These are phyloP conservation scores for Pseudogymnoascus sp. DNA, from an alignment of 2,329 filamentous ascomycete species.

Conservation along the genomic window DNA sequence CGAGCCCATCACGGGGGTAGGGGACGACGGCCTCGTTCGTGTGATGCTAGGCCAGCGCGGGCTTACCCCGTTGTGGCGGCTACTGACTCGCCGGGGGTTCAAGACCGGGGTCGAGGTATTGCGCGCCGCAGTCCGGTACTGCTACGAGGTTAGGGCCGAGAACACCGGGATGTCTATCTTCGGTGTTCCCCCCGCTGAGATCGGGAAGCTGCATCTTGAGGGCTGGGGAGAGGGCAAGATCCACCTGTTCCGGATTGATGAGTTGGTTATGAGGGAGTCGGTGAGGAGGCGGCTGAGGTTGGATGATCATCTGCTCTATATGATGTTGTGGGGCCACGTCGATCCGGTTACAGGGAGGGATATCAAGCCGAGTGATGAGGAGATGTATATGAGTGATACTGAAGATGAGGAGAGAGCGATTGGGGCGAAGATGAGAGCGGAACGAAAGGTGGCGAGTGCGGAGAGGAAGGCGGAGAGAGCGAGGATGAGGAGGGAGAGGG, in stretches of 20 bases:
- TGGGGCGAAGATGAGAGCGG: neutral
- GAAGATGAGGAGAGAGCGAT: constrained; percentile 22
- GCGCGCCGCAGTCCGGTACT: constrained; percentile 50
- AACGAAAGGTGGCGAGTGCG: neutral
- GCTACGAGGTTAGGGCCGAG: constrained; percentile 28
- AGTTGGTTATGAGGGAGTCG: constrained; percentile 49
- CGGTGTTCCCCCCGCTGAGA: constrained; percentile 41
- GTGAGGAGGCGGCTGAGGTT: constrained; percentile 43
- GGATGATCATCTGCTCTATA: constrained; percentile 43
- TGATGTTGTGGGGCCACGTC: constrained; percentile 56
- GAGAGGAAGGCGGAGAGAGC: neutral
- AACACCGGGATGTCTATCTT: constrained; percentile 31
- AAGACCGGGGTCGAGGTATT: constrained; percentile 42
- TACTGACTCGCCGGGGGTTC: constrained; percentile 50
- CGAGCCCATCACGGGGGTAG: constrained; percentile 49
- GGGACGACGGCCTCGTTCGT: constrained; percentile 41
- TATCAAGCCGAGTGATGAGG: constrained; percentile 40
- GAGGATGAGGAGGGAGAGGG: neutral
- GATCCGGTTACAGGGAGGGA: constrained; percentile 44
- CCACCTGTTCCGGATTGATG: constrained; percentile 47
- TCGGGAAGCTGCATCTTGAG: constrained; percentile 47
- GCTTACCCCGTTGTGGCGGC: constrained; percentile 48
- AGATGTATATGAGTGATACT: constrained; percentile 44
- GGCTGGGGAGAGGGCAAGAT: constrained; percentile 42
- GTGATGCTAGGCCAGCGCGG: constrained; percentile 52